These are phyloP conservation scores for Zygotorulaspora mrakii DNA, from an alignment of 1,139 yeast genomes.

Conservation along the genomic window DNA sequence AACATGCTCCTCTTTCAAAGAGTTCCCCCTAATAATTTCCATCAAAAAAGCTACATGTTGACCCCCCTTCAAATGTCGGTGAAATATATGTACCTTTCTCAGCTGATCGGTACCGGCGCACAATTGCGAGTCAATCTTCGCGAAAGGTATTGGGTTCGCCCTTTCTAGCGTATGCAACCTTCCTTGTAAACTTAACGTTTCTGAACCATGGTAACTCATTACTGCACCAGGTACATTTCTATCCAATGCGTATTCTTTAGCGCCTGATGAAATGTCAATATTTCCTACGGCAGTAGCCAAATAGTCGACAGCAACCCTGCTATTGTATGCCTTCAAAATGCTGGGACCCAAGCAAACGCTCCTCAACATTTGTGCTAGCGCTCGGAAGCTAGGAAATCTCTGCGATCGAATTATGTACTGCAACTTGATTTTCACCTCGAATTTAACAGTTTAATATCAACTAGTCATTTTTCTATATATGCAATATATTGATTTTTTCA, in stretches of 20 bases:
- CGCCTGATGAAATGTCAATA: conserved; percentile 1
- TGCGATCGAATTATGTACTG: too few species aligned
- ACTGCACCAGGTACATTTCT: neutral
- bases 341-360: conserved; percentile 7
- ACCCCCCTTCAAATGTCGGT: conserved; percentile 8
- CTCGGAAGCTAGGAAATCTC: too few species aligned
- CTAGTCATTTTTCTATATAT: too few species aligned
- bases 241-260: conserved; percentile 2
- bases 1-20: conserved; percentile 9
- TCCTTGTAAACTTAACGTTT: conserved; percentile 4
- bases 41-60: conserved; percentile 14
- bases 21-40: conserved; percentile 13
- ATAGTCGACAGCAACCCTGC: conserved; percentile 13
- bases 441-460: too few species aligned
- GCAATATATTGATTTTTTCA: too few species aligned
- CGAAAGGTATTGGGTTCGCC: neutral
- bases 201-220: too few species aligned
- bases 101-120: neutral
- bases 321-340: conserved; percentile 12
- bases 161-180: conserved; percentile 3
- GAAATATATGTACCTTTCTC: conserved; percentile 8
- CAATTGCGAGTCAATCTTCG: neutral
- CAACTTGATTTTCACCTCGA: too few species aligned
- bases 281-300: conserved; percentile 8
- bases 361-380: conserved; percentile 10